These are phyloP conservation scores for Malassezia sp. DNA, from an alignment of 1,284 basidiomycete species.

Conservation along the genomic window DNA sequence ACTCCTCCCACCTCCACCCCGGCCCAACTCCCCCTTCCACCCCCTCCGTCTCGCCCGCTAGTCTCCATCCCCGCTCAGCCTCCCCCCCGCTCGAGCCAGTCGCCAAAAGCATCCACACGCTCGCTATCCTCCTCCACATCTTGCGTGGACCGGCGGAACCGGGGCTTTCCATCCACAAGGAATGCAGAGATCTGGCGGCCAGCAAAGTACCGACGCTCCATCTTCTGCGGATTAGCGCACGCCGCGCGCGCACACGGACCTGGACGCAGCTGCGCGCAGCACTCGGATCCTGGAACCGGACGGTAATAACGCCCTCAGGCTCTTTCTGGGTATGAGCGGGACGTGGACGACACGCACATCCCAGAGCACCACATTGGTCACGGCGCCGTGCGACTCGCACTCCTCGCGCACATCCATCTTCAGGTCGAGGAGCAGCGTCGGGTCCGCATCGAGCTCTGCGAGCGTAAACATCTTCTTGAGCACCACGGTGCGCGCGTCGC, in stretches of 20 bases:
- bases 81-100: slow-evolving; percentile 23
- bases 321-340: slow-evolving; percentile 58
- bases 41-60: too few relatives aligned
- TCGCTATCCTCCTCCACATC: slow-evolving; percentile 18
- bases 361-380: slow-evolving; percentile 90
- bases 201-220: slow-evolving; percentile 87
- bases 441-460: slow-evolving; percentile 74
- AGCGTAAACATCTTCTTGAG: slow-evolving; percentile 74
- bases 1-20: too few relatives aligned
- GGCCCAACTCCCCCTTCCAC: not conserved
- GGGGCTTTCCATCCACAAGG: slow-evolving; percentile 66
- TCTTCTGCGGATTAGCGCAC: slow-evolving; percentile 57
- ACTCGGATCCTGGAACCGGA: slow-evolving; percentile 79
- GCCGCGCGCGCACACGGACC: slow-evolving; percentile 51
- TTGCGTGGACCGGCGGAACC: slow-evolving; percentile 52
- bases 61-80: not conserved
- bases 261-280: slow-evolving; percentile 82
- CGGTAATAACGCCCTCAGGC: slow-evolving; percentile 83
- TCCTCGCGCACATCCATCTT: slow-evolving; percentile 95
- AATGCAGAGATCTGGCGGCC: slow-evolving; percentile 70
- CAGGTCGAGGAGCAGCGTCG: slow-evolving; percentile 74
- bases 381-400: slow-evolving; percentile 73
- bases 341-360: too few relatives aligned
- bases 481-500: slow-evolving; percentile 19
- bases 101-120: slow-evolving; percentile 21